These are phyloP conservation scores for Haplosporangium sp. DNA, from an alignment of 371 early-diverging fungal genomes.

Conservation along the genomic window DNA sequence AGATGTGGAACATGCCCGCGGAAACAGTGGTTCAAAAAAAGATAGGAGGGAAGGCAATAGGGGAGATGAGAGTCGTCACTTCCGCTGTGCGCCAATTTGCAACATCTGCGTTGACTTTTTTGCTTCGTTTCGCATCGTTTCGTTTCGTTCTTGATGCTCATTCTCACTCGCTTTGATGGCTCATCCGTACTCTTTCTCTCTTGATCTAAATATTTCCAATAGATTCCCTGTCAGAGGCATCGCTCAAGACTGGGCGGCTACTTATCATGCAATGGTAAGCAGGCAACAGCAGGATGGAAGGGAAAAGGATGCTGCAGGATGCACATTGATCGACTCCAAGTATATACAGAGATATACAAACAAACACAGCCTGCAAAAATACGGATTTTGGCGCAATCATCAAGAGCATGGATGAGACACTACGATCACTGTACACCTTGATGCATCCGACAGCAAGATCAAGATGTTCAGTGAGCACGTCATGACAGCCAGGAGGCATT, in stretches of 20 bases:
- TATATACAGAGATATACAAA: too few species aligned
- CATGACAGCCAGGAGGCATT: neutral
- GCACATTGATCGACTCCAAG: neutral
- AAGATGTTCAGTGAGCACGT: too few species aligned
- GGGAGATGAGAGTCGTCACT: neutral
- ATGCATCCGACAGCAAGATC: too few species aligned
- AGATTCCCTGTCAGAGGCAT: conserved; percentile 49
- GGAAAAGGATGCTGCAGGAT: too few species aligned
- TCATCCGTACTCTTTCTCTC: neutral
- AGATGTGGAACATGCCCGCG: neutral
- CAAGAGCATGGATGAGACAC: neutral
- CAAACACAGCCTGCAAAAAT: too few species aligned
- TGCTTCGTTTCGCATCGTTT: neutral
- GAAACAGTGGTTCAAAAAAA: neutral
- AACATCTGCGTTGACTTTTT: neutral
- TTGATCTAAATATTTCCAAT: neutral
- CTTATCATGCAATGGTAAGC: conserved; percentile 55
- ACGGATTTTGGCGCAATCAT: neutral
- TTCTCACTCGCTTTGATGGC: neutral
- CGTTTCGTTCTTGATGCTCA: neutral
- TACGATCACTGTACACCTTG: neutral
- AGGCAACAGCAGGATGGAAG: neutral
- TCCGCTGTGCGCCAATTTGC: neutral
- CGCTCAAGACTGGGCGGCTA: conserved; percentile 47
- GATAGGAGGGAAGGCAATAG: neutral